These are phyloP conservation scores for Fimicolochytrium jonesii DNA, from an alignment of 192 early-diverging fungal species.

Conservation along the genomic window DNA sequence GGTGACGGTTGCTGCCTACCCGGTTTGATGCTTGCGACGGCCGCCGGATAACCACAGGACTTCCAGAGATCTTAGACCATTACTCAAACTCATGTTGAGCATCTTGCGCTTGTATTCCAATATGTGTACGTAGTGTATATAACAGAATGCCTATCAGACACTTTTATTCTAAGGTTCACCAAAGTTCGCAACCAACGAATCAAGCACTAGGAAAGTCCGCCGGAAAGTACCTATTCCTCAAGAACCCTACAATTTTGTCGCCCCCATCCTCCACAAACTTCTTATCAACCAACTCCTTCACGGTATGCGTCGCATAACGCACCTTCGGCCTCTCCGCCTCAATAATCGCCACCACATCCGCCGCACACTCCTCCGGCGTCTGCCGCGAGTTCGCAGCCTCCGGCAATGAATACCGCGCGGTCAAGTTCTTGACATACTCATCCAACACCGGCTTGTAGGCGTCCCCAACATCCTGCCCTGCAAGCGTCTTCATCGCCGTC, in stretches of 20 bases:
- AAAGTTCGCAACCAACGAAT: too few relatives aligned
- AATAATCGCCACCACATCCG: neutral
- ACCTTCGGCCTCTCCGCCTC: neutral
- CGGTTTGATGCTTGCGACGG: too few relatives aligned
- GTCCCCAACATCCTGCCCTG: neutral
- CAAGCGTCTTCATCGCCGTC: neutral
- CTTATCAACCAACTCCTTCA: neutral
- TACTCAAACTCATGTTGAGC: too few relatives aligned
- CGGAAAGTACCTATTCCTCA: neutral
- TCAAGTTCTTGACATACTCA: neutral
- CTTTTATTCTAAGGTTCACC: too few relatives aligned
- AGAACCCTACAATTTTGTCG: neutral
- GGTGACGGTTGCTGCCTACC: too few relatives aligned
- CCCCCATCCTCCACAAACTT: neutral
- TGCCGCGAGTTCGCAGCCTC: neutral
- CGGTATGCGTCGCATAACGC: neutral
- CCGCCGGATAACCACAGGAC: too few relatives aligned
- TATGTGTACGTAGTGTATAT: too few relatives aligned
- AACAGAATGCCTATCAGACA: too few relatives aligned
- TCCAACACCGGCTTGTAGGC: neutral
- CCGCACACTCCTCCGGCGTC: slow-evolving; percentile 2
- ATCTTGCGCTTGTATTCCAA: too few relatives aligned
- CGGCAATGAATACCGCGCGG: neutral
- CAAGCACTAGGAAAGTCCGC: too few relatives aligned
- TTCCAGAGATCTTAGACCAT: too few relatives aligned